Conservation (phyloP, 352 stramenopile genomes). For the Pythium oligandrum region DNA sequence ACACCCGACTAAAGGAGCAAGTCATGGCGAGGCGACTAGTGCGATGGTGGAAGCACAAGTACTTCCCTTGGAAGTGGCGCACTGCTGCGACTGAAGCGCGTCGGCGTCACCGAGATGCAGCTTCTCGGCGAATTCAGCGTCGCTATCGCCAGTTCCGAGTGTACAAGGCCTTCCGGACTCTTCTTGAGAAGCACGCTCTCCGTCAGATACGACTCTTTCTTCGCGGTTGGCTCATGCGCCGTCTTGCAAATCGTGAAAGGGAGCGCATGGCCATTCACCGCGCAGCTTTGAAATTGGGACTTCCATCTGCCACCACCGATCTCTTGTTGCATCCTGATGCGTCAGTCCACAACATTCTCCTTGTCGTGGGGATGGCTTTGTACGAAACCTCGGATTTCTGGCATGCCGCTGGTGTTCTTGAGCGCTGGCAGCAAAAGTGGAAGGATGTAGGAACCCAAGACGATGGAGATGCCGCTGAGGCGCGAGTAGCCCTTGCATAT, state of each 20-base stretch:
- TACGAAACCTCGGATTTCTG: slow-evolving; percentile 48
- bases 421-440: slow-evolving; percentile 21
- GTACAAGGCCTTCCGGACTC: slow-evolving; percentile 21
- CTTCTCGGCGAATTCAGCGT: slow-evolving; percentile 41
- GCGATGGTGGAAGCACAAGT: slow-evolving; percentile 37
- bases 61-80: slow-evolving; percentile 24
- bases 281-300: too few relatives aligned
- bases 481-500: slow-evolving; percentile 36
- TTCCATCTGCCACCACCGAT: too few relatives aligned
- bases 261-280: slow-evolving; percentile 22
- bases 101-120: slow-evolving; percentile 12
- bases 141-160: slow-evolving; percentile 26
- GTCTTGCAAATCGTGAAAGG: slow-evolving; percentile 37
- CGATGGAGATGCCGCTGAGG: slow-evolving; percentile 3
- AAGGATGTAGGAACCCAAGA: not conserved
- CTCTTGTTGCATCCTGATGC: slow-evolving; percentile 14
- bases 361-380: slow-evolving; percentile 30
- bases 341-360: slow-evolving; percentile 28
- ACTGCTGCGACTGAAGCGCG: slow-evolving; percentile 8
- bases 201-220: slow-evolving; percentile 27
- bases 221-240: slow-evolving; percentile 40
- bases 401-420: slow-evolving; percentile 47
- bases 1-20: slow-evolving; percentile 36
- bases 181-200: slow-evolving; percentile 34
- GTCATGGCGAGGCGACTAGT: slow-evolving; percentile 43